Base-by-base conservation (phyloP, 306 rosid species). In the Rosa lucieae region DNA sequence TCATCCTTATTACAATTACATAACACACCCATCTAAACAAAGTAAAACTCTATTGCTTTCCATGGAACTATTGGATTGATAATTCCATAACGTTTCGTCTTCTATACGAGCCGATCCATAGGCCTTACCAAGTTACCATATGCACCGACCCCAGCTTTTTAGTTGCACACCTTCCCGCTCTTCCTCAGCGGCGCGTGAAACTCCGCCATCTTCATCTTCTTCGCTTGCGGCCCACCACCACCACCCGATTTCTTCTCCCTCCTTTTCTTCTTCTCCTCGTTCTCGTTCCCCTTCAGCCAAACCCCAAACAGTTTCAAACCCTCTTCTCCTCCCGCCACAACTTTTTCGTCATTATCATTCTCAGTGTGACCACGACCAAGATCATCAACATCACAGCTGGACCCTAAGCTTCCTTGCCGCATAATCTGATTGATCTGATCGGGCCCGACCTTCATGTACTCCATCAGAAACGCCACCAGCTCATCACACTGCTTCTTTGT, bases 271-370 rank as follows among this genome's bases (percentile, higher is more conserved):
- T 48, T 75, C 23, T 79, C 79, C 48, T 77, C 82, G 5, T 12
- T 77, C 10, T 85, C 67, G 5, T 81, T 83, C 3, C 80, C 89
- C 74, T 87, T 89, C 76, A 96, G 81, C 99, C 93, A 93, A 74
- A 96, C 99, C 47, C 99, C 99, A 76, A 96, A 96, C 83, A 96
- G 88, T 82, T 91, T 93, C 91, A 96, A 66, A 80, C 87, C 84
- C 18, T 85, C 87, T 44, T 82, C 87, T 37, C 49, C 82, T 10
- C 78, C 87, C 1, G 70, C 63, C 73, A 21, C 43, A 51, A 1
- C 73, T 77, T 0, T 81, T 59, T 84, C 58, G 2, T 76, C 85
- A 1, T 48, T 51, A 0, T 76, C 58, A 4, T 46, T 56, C 0
- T 70, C 53, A 12, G 20, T 76, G 35, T 73, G 82, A 14, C 26